These are phyloP conservation scores for Corylus americana DNA, from an alignment of 306 rosid genomes.

Conservation along the genomic window DNA sequence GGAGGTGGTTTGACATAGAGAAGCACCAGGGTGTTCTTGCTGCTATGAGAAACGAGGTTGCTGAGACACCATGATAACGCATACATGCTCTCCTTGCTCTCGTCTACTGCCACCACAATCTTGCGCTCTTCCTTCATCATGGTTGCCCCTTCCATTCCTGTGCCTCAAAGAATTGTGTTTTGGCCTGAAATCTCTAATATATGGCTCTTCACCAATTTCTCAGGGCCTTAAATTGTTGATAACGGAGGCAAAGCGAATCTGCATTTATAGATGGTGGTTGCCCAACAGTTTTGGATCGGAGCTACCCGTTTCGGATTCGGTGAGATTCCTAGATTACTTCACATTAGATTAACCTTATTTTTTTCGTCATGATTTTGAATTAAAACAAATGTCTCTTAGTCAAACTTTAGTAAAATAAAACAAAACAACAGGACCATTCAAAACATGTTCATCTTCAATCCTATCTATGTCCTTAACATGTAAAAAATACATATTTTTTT, in stretches of 20 bases:
- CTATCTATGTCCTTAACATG: no score
- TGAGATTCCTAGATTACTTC: background rate
- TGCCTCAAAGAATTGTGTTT: background rate
- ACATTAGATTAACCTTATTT: background rate
- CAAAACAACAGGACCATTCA: background rate
- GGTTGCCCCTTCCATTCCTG: constrained; percentile 27
- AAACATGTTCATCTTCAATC: background rate
- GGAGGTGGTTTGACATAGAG: constrained; percentile 78
- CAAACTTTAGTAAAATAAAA: background rate
- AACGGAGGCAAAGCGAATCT: constrained; percentile 13
- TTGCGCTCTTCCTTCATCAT: constrained; percentile 40
- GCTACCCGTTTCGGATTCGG: no score
- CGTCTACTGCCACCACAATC: constrained; percentile 81
- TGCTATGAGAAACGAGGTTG: constrained; percentile 46
- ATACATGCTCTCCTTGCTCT: constrained; percentile 79
- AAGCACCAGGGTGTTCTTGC: constrained; percentile 50
- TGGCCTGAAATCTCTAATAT: constrained; percentile 6
- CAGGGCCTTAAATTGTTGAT: constrained; percentile 23
- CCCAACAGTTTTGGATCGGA: background rate
- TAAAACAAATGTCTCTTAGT: background rate
- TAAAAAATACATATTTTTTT: no score
- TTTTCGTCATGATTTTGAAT: no score
- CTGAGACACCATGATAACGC: constrained; percentile 76
- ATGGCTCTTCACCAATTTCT: background rate
- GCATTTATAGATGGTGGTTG: constrained; percentile 27